Percentiles rank a stretch among this genome's conserved stretches.
Evolutionary conservation across 2,329 filamentous ascomycete genomes (phyloP).

Genomic region (Fusarium staphyleae): DNA sequence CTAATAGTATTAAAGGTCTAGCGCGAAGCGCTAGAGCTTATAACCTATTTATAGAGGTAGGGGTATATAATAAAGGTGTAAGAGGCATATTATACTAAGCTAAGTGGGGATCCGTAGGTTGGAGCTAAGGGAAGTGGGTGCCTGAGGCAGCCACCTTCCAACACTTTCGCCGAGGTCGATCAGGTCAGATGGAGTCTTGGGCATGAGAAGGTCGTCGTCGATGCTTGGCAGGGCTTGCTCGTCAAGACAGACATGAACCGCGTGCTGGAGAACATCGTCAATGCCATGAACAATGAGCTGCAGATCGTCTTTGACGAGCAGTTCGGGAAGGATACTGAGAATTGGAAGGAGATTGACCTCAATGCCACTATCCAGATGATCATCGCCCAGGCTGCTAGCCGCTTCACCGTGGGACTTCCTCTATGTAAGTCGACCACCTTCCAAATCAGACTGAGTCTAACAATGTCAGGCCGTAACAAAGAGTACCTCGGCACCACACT

Average conservation of each 20-base stretch:
- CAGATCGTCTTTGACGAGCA: conserved; percentile 44
- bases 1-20: no score
- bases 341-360: conserved; percentile 47
- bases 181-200: conserved; percentile 50
- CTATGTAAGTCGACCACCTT: conserved; percentile 37
- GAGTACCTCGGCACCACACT: conserved; percentile 44
- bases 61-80: no score
- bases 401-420: conserved; percentile 45
- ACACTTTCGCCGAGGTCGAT: conserved; percentile 50
- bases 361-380: conserved; percentile 39
- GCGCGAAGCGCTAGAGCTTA: no score
- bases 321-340: conserved; percentile 45
- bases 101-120: no score
- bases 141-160: no score
- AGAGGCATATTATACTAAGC: no score
- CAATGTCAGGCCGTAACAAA: conserved; percentile 42
- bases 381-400: conserved; percentile 42
- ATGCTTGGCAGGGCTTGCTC: conserved; percentile 47
- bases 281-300: conserved; percentile 47
- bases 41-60: no score
- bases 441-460: no score
- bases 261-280: conserved; percentile 45
- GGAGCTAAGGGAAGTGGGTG: no score
- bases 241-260: conserved; percentile 49
- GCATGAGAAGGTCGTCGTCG: conserved; percentile 43